These are phyloP conservation scores for Diophrys appendiculata DNA, from an alignment of 73 alveolate genomes.

Conservation along the genomic window DNA sequence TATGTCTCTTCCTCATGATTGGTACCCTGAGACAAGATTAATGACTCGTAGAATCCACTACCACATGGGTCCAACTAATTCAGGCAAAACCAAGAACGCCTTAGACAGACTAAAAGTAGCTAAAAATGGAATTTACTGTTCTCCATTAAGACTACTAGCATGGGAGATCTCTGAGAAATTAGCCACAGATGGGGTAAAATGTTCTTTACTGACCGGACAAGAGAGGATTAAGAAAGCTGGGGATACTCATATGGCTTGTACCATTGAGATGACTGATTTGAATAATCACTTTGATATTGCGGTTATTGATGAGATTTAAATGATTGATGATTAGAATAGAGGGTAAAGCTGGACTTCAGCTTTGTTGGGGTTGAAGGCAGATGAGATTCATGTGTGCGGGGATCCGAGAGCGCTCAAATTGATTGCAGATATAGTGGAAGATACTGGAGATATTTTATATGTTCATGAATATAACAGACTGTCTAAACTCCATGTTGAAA, in stretches of 20 bases:
- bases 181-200: conserved; percentile 49
- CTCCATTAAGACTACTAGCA: conserved; percentile 78
- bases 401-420: conserved; percentile 67
- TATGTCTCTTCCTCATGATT: conserved; percentile 67
- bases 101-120: conserved; percentile 63
- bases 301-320: conserved; percentile 76
- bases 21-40: conserved; percentile 69
- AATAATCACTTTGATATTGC: conserved; percentile 70
- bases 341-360: conserved; percentile 80
- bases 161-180: conserved; percentile 70
- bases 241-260: conserved; percentile 70
- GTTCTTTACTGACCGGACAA: conserved; percentile 73
- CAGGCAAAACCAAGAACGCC: conserved; percentile 77
- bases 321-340: conserved; percentile 70
- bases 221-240: conserved; percentile 35
- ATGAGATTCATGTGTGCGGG: conserved; percentile 79
- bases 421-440: conserved; percentile 25
- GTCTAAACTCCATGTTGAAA: conserved; percentile 53
- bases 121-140: conserved; percentile 69
- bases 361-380: conserved; percentile 60
- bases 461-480: conserved; percentile 52
- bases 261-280: conserved; percentile 65
- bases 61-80: conserved; percentile 81
- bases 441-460: conserved; percentile 50
- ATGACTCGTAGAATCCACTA: conserved; percentile 54